Conservation (phyloP, 208 protist genomes). For the Leishmania amazonensis region DNA sequence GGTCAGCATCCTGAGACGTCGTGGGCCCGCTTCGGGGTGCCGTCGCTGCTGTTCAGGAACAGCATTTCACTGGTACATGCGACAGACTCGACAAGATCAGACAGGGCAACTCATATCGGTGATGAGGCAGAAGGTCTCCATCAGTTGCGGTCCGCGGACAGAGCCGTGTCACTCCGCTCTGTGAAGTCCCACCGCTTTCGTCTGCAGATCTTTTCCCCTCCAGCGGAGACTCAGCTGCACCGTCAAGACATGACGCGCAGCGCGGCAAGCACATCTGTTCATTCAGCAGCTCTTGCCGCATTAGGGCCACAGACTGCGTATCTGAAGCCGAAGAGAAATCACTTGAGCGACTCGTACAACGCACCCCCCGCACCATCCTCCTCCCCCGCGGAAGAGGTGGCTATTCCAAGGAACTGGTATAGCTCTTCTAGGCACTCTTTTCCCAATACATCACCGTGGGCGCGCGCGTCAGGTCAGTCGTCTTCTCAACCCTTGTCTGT, state of each 20-base stretch:
- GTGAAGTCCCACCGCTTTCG: slow-evolving; percentile 25
- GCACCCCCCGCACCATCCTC: background rate
- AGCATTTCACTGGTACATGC: too few species aligned
- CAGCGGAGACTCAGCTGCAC: background rate
- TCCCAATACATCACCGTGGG: background rate
- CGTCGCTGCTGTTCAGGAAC: background rate
- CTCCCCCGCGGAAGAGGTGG: background rate
- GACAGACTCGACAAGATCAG: background rate
- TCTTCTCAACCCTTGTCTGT: background rate
- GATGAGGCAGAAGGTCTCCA: background rate
- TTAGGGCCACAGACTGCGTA: background rate
- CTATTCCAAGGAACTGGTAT: slow-evolving; percentile 12
- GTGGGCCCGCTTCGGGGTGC: background rate
- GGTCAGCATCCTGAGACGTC: background rate
- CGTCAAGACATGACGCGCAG: background rate
- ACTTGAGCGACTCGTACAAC: background rate
- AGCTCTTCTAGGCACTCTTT: background rate
- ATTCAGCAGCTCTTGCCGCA: background rate
- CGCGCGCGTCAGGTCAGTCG: background rate
- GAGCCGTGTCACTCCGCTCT: background rate
- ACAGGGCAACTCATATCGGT: background rate
- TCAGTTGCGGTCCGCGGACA: too few species aligned
- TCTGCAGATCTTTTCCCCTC: slow-evolving; percentile 22
- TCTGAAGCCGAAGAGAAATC: background rate
- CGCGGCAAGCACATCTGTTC: background rate